These are phyloP conservation scores for Penicillium turbatum DNA, from an alignment of 495 filamentous ascomycete genomes.

Conservation along the genomic window DNA sequence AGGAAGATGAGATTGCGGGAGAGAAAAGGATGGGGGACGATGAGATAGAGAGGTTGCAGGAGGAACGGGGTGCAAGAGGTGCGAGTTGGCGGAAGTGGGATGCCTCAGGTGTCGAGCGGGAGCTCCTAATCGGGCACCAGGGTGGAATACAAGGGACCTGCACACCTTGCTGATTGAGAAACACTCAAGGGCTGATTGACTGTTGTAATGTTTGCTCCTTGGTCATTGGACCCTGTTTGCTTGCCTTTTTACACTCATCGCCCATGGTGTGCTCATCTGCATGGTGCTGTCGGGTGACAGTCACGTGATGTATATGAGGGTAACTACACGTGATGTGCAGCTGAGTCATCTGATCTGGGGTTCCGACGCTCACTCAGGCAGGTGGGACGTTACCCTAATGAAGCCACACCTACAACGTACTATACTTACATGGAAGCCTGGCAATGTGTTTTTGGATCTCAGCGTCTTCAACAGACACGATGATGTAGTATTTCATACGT, in stretches of 20 bases:
- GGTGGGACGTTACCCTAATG: no score
- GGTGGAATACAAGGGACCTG: neutral
- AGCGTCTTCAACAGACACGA: no score
- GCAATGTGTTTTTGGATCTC: no score
- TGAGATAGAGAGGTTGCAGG: constrained; percentile 22
- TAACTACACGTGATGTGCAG: neutral
- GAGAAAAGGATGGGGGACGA: constrained; percentile 21
- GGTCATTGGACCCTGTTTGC: neutral
- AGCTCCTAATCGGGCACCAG: constrained; percentile 17
- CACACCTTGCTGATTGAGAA: neutral
- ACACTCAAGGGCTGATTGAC: neutral
- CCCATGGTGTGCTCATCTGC: neutral
- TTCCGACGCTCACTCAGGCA: neutral
- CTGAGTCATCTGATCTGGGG: constrained; percentile 1
- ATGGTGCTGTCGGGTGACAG: neutral
- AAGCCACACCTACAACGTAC: no score
- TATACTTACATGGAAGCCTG: no score
- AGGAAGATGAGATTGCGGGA: constrained; percentile 21
- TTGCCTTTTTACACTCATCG: neutral
- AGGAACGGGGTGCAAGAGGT: constrained; percentile 25
- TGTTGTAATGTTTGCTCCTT: neutral
- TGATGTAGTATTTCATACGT: no score
- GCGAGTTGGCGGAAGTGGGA: constrained; percentile 27
- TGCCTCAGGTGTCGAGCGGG: constrained; percentile 25
- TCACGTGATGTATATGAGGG: neutral